Base-by-base conservation (phyloP, 2,329 filamentous ascomycete genomes). In the Aureobasidium sp. region DNA sequence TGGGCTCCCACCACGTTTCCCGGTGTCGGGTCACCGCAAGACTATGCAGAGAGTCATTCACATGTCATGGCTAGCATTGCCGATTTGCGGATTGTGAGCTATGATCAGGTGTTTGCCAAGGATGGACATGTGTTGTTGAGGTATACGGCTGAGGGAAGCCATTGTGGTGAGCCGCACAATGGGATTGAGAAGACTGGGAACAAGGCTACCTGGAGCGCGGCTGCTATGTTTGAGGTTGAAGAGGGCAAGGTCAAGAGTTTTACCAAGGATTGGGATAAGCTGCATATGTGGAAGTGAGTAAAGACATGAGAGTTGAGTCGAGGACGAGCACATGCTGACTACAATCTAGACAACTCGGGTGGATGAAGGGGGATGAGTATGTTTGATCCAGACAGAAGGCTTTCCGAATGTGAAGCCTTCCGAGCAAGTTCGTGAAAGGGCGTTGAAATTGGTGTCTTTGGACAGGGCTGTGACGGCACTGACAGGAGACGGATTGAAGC, bases 171-270 rank as follows among this genome's bases (percentile, higher is more conserved):
- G 54, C 66, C 70, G 17, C 71, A 75, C 49, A 69, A 71, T 54
- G 73, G 71, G 0, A 73, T 75, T 47, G 61, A 72, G 55, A 65
- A 67, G 31, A 70, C 65, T 17, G 67, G 68, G 1, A 68, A 66
- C 19, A 69, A 71, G 62, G 73, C 73, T 27, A 65, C 64, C 2
- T 74, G 73, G 73, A 68, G 67, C 58, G 73, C 73, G 21, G 69
- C 71, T 25, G 73, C 70, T n/a, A 74, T 74, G 27, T 74, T 74
- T 60, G 71, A 74, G 61, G 66, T 73, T 17, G 65, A 69, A 35
- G 65, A 70, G 33, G 71, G 70, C 10, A 74, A 73, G 65, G 66
- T 74, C 21, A 66, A 67, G 58, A 69, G 70, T 27, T 74, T 72
- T 63, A 71, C 68, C 19, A 74, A 74, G 60, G 72, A 73, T 55